Evolutionary conservation across 1,284 basidiomycete genomes (phyloP).

Genomic region (Fistulinella staudtii): DNA sequence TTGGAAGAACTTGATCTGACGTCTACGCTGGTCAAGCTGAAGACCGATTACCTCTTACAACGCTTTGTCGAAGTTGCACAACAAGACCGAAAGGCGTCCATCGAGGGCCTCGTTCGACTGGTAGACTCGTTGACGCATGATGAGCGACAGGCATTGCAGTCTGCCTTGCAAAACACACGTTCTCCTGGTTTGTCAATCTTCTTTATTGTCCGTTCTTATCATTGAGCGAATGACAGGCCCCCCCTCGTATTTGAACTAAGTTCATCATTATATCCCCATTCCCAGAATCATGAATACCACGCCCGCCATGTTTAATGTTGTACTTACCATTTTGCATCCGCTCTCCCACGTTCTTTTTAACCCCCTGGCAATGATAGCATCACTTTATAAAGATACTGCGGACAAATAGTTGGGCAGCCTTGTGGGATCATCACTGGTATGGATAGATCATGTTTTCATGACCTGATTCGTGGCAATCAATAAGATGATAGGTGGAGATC

Average conservation of each 20-base stretch:
- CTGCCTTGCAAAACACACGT: slow-evolving; percentile 55
- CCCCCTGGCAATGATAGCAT: slow-evolving; percentile 7
- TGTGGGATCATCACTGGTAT: no score
- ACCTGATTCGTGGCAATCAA: no score
- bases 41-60: slow-evolving; percentile 60
- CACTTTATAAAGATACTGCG: slow-evolving; percentile 20
- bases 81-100: slow-evolving; percentile 65
- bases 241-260: slow-evolving; percentile 35
- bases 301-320: no score
- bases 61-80: slow-evolving; percentile 59
- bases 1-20: slow-evolving; percentile 67
- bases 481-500: no score
- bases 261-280: slow-evolving; percentile 3
- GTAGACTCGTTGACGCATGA: slow-evolving; percentile 69
- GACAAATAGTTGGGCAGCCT: neutral
- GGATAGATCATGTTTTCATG: no score
- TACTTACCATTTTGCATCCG: slow-evolving; percentile 4
- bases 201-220: neutral
- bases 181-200: slow-evolving; percentile 47
- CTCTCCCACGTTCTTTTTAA: neutral
- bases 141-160: slow-evolving; percentile 61
- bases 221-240: slow-evolving; percentile 26
- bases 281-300: neutral
- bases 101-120: slow-evolving; percentile 64
- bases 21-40: slow-evolving; percentile 56